These are phyloP conservation scores for Salix viminalis DNA, from an alignment of 345 rosid species.

Conservation along the genomic window DNA sequence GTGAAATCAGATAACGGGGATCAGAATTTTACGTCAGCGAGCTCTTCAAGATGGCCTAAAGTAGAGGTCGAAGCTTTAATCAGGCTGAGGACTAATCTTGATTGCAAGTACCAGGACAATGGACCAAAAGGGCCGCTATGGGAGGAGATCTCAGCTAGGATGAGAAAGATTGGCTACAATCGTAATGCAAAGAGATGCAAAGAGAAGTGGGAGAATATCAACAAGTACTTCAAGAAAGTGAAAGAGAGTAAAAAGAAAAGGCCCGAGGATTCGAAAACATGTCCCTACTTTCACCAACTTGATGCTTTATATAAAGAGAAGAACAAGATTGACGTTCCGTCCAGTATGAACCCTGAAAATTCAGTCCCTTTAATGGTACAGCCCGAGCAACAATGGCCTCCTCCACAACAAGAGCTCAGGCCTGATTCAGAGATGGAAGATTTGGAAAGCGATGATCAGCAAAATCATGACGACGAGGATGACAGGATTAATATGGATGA, in stretches of 20 bases:
- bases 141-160: slow-evolving; percentile 68
- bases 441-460: slow-evolving; percentile 35
- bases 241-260: slow-evolving; percentile 71
- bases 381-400: slow-evolving; percentile 78
- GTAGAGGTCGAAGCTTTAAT: slow-evolving; percentile 58
- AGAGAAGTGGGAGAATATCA: slow-evolving; percentile 82
- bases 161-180: slow-evolving; percentile 60
- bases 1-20: slow-evolving; percentile 28
- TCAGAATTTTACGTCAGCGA: slow-evolving; percentile 15
- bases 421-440: slow-evolving; percentile 27
- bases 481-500: slow-evolving; percentile 23
- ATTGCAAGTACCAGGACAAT: slow-evolving; percentile 53
- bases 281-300: slow-evolving; percentile 72
- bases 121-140: slow-evolving; percentile 71
- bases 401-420: slow-evolving; percentile 16
- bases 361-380: slow-evolving; percentile 55
- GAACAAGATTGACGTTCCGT: slow-evolving; percentile 30
- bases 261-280: slow-evolving; percentile 73
- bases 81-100: slow-evolving; percentile 38
- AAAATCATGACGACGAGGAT: slow-evolving; percentile 36
- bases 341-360: slow-evolving; percentile 34
- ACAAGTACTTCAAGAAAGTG: slow-evolving; percentile 78
- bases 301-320: slow-evolving; percentile 61
- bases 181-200: slow-evolving; percentile 70
- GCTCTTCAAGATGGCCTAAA: slow-evolving; percentile 68